Conservation (phyloP, 2,329 filamentous ascomycete genomes). For the Talaromyces atroroseus region DNA sequence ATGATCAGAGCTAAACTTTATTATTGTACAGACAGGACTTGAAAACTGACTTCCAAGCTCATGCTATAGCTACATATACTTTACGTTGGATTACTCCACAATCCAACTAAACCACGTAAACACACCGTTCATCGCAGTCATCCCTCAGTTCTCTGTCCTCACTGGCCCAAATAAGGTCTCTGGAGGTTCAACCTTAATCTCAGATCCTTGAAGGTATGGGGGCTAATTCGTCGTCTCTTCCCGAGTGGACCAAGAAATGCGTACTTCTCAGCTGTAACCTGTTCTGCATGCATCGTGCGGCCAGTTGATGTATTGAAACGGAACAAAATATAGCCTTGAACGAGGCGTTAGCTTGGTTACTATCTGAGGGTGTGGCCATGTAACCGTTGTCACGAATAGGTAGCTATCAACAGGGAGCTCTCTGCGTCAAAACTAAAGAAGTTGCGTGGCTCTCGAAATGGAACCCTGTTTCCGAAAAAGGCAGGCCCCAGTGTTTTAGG, state of each 20-base stretch:
- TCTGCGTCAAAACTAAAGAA: not conserved
- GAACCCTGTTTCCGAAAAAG: not conserved
- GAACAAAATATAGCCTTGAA: not conserved
- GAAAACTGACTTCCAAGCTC: no score
- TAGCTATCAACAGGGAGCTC: no score
- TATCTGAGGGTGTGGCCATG: not conserved
- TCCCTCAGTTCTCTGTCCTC: not conserved
- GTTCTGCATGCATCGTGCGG: not conserved
- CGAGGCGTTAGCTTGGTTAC: not conserved
- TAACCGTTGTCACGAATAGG: not conserved
- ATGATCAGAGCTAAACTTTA: no score
- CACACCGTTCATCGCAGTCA: not conserved
- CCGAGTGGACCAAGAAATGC: not conserved
- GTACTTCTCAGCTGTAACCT: conserved; percentile 3
- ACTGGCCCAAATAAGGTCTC: not conserved
- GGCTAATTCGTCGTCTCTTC: not conserved
- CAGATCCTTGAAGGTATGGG: not conserved
- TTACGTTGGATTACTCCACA: no score
- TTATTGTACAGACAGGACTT: no score
- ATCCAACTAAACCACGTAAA: no score
- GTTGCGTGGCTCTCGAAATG: not conserved
- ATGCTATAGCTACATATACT: no score
- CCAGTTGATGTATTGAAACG: not conserved
- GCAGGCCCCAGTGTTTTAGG: not conserved
- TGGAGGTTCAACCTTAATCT: not conserved